Conservation (phyloP, 2,329 filamentous ascomycete genomes). For the Cladophialophora carrionii region DNA sequence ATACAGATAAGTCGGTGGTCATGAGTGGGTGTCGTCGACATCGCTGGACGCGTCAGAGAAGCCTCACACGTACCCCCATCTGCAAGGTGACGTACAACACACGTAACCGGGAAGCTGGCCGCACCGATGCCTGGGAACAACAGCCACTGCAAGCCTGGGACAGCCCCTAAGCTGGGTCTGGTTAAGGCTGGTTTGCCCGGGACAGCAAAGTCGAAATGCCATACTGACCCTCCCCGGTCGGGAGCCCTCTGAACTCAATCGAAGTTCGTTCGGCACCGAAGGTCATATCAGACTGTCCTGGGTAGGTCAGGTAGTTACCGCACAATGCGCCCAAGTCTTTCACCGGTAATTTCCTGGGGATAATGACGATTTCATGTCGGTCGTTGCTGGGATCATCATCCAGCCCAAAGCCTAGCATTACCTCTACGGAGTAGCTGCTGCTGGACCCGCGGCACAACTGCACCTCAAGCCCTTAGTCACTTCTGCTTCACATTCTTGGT, state of each 20-base stretch:
- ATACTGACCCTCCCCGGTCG: neutral
- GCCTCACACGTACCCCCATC: neutral
- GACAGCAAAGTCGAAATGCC: neutral
- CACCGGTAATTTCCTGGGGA: neutral
- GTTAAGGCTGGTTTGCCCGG: slow-evolving; percentile 4
- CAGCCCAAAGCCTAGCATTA: neutral
- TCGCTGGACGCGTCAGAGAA: neutral
- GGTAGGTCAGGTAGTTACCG: no score
- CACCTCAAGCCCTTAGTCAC: neutral
- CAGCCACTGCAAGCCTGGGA: neutral
- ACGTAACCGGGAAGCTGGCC: neutral
- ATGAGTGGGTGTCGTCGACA: neutral
- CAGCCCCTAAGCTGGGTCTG: neutral
- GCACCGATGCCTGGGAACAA: neutral
- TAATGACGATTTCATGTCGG: neutral
- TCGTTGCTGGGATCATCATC: neutral
- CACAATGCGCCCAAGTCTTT: neutral
- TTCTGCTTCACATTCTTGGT: neutral
- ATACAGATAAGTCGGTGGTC: neutral
- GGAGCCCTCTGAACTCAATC: neutral
- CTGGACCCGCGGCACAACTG: neutral
- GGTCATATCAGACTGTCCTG: neutral
- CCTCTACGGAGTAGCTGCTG: neutral
- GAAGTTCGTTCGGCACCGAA: neutral
- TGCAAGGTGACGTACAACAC: neutral